phyloP scores from a whole-genome alignment of 169 alveolate genomes.

The Plasmodium inui region DNA sequence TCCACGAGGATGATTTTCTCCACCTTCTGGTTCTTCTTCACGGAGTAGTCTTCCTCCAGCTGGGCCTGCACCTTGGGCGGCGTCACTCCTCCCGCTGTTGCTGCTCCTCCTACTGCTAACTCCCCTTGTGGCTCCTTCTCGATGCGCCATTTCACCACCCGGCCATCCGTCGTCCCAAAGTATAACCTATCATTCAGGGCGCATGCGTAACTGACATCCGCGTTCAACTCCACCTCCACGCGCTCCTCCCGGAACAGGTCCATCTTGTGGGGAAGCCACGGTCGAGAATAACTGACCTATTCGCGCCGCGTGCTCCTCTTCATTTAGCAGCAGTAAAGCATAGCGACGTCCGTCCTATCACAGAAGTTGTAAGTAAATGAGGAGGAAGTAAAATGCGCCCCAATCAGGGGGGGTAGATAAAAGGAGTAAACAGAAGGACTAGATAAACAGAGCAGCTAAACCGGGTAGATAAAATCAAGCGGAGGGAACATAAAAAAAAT shows the following conservation, averaged over 20 bases:
- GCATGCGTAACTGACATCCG: conserved; percentile 22
- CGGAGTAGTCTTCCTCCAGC: background rate
- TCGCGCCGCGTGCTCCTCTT: background rate
- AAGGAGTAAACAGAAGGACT: too few relatives aligned
- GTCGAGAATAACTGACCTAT: background rate
- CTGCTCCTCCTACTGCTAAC: background rate
- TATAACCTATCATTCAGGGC: background rate
- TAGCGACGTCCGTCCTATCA: background rate
- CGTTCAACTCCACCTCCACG: background rate
- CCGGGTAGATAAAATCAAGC: too few relatives aligned
- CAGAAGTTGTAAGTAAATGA: too few relatives aligned
- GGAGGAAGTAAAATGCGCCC: background rate
- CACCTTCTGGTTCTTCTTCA: conserved; percentile 15
- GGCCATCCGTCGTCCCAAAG: conserved; percentile 5
- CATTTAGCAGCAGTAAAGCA: background rate
- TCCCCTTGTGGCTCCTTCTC: background rate
- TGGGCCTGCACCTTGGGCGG: background rate
- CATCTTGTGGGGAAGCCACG: background rate
- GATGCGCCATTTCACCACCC: background rate
- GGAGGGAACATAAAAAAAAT: too few relatives aligned
- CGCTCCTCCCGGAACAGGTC: conserved; percentile 30
- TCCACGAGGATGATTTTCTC: conserved; percentile 30
- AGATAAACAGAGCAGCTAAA: too few relatives aligned
- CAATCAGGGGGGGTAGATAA: background rate
- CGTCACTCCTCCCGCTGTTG: background rate